A percentile compares a stretch with the other conserved stretches of the same genome.
phyloP scores from a whole-genome alignment of 1,284 basidiomycete genomes.

The Cryptococcus amylolentus region DNA sequence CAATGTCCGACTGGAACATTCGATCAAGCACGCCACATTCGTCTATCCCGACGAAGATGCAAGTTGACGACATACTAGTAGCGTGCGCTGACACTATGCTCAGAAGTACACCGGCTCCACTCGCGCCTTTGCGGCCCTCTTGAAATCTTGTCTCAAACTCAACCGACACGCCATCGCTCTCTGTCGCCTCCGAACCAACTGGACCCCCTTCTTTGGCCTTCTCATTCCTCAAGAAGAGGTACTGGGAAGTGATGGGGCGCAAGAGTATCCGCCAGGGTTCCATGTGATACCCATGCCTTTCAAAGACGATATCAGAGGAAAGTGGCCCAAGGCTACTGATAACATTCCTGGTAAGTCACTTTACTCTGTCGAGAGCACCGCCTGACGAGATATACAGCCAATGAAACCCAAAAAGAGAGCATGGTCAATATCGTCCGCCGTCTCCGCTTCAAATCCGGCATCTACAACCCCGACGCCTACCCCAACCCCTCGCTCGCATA shows the following conservation, averaged over 20 bases:
- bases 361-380: not conserved
- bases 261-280: slow-evolving; percentile 83
- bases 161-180: slow-evolving; percentile 76
- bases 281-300: slow-evolving; percentile 88
- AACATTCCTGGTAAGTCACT: slow-evolving; percentile 58
- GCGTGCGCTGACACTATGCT: not conserved
- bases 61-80: slow-evolving; percentile 21
- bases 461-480: slow-evolving; percentile 82
- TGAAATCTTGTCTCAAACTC: slow-evolving; percentile 77
- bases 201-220: slow-evolving; percentile 75
- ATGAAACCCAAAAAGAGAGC: slow-evolving; percentile 62
- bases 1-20: slow-evolving; percentile 76
- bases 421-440: slow-evolving; percentile 75
- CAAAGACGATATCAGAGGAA: slow-evolving; percentile 84
- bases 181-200: slow-evolving; percentile 67
- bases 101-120: slow-evolving; percentile 80
- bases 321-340: slow-evolving; percentile 53
- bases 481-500: slow-evolving; percentile 83
- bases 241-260: slow-evolving; percentile 64
- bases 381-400: slow-evolving; percentile 53
- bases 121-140: slow-evolving; percentile 81
- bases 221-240: slow-evolving; percentile 85
- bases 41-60: slow-evolving; percentile 90
- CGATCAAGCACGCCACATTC: slow-evolving; percentile 85
- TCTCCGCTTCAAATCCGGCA: slow-evolving; percentile 69